These are phyloP conservation scores for Cystobasidium pallidum DNA, from an alignment of 1,284 basidiomycete genomes.

Conservation along the genomic window DNA sequence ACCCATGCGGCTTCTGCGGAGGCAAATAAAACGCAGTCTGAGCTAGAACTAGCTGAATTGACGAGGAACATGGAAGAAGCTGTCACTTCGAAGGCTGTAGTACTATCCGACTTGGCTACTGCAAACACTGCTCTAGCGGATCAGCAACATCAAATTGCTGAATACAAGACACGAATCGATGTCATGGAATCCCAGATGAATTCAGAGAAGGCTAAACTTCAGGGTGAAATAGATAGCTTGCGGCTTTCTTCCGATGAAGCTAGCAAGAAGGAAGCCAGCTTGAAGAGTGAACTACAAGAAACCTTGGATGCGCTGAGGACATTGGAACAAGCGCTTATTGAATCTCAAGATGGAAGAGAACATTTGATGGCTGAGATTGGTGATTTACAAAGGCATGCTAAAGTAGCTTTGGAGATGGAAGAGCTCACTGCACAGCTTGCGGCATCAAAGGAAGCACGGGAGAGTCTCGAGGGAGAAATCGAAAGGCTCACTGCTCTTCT, in stretches of 20 bases:
- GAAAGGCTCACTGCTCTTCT: conserved; percentile 11
- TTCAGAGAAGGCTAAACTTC: background rate
- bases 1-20: background rate
- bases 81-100: background rate
- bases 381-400: conserved; percentile 46
- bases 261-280: conserved; percentile 2
- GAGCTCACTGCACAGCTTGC: conserved; percentile 4
- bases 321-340: conserved; percentile 56
- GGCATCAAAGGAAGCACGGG: background rate
- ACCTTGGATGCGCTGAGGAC: conserved; percentile 56
- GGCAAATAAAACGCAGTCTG: background rate
- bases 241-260: conserved; percentile 1
- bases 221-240: conserved; percentile 21
- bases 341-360: conserved; percentile 56
- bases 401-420: background rate
- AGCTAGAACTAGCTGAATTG: background rate
- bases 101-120: background rate
- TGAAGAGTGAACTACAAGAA: conserved; percentile 53
- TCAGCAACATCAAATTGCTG: background rate
- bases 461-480: conserved; percentile 19
- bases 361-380: conserved; percentile 53
- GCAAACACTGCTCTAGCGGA: background rate
- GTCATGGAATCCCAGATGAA: background rate
- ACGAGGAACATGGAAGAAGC: background rate
- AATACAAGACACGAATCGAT: background rate